phyloP scores from a whole-genome alignment of 805 yeast genomes.

The Schwanniomyces vanrijiae region DNA sequence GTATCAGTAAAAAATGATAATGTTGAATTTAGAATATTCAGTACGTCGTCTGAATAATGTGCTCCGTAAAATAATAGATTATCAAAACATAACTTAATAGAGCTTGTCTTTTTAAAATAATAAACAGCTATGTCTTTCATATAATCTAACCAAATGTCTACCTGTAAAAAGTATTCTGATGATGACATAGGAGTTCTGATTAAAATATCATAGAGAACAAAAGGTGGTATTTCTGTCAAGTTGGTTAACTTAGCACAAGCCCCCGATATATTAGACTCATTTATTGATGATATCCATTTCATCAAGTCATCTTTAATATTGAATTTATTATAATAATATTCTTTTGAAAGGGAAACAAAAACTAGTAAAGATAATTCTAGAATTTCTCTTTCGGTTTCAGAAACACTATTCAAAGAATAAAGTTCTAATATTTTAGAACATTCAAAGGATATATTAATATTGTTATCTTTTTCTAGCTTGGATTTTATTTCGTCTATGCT shows the following conservation, averaged over 20 bases:
- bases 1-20: conserved; percentile 16
- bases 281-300: conserved; percentile 33
- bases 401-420: not conserved
- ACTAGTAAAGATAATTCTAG: conserved; percentile 4
- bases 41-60: conserved; percentile 20
- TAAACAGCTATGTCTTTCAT: conserved; percentile 20
- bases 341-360: conserved; percentile 3
- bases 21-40: conserved; percentile 15
- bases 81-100: conserved; percentile 19
- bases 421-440: not conserved
- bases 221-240: conserved; percentile 34
- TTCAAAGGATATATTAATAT: not conserved
- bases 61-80: conserved; percentile 28
- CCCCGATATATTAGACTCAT: conserved; percentile 26
- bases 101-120: conserved; percentile 18
- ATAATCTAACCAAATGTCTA: conserved; percentile 35
- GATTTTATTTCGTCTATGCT: not conserved
- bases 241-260: conserved; percentile 34
- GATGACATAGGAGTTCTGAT: conserved; percentile 34
- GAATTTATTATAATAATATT: conserved; percentile 1
- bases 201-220: conserved; percentile 37
- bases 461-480: not conserved
- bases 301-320: conserved; percentile 11
- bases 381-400: not conserved
- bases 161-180: conserved; percentile 32